Base-by-base conservation (phyloP, 164 flowering plant genomes). In the Umbellularia californica region DNA sequence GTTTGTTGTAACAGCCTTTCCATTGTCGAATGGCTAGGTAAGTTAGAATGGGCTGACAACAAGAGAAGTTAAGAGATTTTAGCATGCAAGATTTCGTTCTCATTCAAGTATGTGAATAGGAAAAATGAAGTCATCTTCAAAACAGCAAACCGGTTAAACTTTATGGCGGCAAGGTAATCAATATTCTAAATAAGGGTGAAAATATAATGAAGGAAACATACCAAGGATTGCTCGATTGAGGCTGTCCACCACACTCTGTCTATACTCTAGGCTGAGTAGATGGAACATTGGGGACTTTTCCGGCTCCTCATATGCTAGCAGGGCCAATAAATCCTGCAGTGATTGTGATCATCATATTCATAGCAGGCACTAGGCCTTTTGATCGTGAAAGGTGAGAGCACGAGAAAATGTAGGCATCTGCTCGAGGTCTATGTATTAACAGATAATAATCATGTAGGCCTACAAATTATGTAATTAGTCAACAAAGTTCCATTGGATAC, bases 291-390 rank as follows among this genome's bases (percentile, higher is more conserved):
- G 99, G 28, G 97, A 92, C 66, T 86, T 92, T 63, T 91, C 97
- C 64, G 99, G 99, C 74, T 96, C 97, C 68, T 93, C 94, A 79
- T 94, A 96, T 58, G 98, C 99, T 71, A 96, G 85, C 71, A 96
- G 76, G 62, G 97, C 97, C 93, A 94, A 85, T 25, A 88, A 85
- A 74, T 96, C 98, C 99, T 96, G 85, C 74, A 83, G 15, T 17
- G 66, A 51, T n/a, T 15, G 68, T 25, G 27, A 73, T 13, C 41
- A 13, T 66, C 69, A 66, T 28, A 24, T 66, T 30, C 41, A 30
- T 30, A 30, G 35, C 35, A 30, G 35, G 35, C 35, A 30, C 5
- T 30, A 30, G 3, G 35, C 35, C 5, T 30, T 30, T 30, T 30
- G 5, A 30, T 30, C 35, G 35, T 30, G 35, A 30, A 30, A 30